phyloP scores from a whole-genome alignment of 2,329 filamentous ascomycete species.

The Fusarium sp. region DNA sequence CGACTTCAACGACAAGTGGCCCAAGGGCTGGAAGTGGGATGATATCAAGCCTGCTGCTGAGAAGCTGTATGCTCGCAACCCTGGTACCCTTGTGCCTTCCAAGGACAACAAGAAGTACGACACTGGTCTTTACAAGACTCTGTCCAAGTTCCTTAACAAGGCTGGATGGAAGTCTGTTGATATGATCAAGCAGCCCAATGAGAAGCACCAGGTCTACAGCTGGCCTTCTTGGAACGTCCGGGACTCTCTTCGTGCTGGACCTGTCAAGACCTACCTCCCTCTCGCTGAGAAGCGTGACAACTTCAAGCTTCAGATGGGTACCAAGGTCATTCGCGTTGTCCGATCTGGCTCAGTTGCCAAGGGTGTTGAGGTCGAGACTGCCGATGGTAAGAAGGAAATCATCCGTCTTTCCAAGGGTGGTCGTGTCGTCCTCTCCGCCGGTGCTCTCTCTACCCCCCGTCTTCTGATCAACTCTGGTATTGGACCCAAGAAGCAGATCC shows the following conservation, averaged over 20 bases:
- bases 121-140: constrained; percentile 72
- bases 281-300: constrained; percentile 68
- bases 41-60: constrained; percentile 69
- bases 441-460: constrained; percentile 75
- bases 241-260: constrained; percentile 73
- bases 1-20: constrained; percentile 76
- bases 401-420: constrained; percentile 71
- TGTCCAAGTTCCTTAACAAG: constrained; percentile 68
- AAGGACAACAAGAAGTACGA: constrained; percentile 74
- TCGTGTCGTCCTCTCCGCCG: constrained; percentile 74
- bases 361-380: constrained; percentile 71
- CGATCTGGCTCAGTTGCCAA: constrained; percentile 70
- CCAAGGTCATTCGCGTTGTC: constrained; percentile 72
- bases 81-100: constrained; percentile 69
- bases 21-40: constrained; percentile 71
- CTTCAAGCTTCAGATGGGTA: constrained; percentile 74
- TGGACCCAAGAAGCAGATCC: constrained; percentile 69
- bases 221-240: constrained; percentile 76
- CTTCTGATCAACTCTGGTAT: constrained; percentile 71
- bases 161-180: constrained; percentile 73
- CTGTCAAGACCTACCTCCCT: constrained; percentile 77
- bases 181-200: constrained; percentile 68
- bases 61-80: constrained; percentile 68
- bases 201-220: constrained; percentile 74
- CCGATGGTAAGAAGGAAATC: constrained; percentile 61